Evolutionary conservation across 2,329 filamentous ascomycete species (phyloP).

Genomic region (Cadophora sp.): DNA sequence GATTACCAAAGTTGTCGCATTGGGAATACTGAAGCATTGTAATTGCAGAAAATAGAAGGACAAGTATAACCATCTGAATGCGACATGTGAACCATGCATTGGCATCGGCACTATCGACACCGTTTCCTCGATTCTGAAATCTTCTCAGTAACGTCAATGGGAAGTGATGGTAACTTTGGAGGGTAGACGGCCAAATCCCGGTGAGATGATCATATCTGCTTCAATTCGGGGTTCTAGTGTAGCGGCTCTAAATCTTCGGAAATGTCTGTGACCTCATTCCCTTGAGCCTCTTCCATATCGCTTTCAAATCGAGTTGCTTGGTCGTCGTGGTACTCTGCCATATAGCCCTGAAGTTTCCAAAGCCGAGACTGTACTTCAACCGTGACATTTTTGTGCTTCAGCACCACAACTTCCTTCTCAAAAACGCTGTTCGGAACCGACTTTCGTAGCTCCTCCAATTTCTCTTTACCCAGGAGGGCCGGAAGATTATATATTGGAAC

Average conservation of each 20-base stretch:
- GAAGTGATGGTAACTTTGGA: background rate
- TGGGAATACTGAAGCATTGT: too few relatives aligned
- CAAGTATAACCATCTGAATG: too few relatives aligned
- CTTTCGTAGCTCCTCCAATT: slow-evolving; percentile 49
- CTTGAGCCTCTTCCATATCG: too few relatives aligned
- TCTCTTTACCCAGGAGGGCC: slow-evolving; percentile 57
- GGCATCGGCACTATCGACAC: background rate
- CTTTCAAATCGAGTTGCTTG: background rate
- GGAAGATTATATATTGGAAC: slow-evolving; percentile 60
- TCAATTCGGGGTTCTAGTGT: background rate
- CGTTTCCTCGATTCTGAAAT: background rate
- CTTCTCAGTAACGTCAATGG: background rate
- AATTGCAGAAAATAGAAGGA: too few relatives aligned
- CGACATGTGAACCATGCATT: background rate
- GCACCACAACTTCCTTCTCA: slow-evolving; percentile 47
- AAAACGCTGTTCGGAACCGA: slow-evolving; percentile 36
- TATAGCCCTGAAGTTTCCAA: slow-evolving; percentile 65
- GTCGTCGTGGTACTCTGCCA: slow-evolving; percentile 38
- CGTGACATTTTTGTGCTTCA: slow-evolving; percentile 50
- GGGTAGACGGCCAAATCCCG: background rate
- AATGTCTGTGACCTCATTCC: background rate
- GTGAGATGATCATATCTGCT: background rate
- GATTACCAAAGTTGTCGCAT: too few relatives aligned
- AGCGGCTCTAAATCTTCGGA: background rate
- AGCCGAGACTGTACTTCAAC: slow-evolving; percentile 56